phyloP scores from a whole-genome alignment of 768 basidiomycete species.

The Suillus tomentosus region DNA sequence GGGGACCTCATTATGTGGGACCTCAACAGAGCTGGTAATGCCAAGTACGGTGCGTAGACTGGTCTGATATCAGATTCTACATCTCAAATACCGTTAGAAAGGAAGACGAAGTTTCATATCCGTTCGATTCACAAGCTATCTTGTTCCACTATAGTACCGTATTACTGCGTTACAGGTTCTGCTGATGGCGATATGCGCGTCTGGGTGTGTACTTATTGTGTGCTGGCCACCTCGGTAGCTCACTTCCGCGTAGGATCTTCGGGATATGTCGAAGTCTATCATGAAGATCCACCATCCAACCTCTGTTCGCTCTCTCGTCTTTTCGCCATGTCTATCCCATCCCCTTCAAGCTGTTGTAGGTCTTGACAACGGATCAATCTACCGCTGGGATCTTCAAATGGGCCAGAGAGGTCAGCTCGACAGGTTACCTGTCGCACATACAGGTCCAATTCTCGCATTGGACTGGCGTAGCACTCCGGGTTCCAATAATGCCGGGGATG shows the following conservation, averaged over 20 bases:
- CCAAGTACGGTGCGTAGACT: conserved; percentile 64
- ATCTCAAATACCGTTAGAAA: conserved; percentile 47
- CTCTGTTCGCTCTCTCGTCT: conserved; percentile 66
- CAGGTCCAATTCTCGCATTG: conserved; percentile 67
- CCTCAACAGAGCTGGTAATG: conserved; percentile 60
- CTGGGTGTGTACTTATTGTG: conserved; percentile 54
- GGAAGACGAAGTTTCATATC: conserved; percentile 65
- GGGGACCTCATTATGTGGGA: conserved; percentile 88
- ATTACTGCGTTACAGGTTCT: conserved; percentile 79
- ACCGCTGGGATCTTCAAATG: conserved; percentile 80
- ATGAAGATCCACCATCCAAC: conserved; percentile 73
- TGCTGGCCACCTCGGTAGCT: conserved; percentile 1
- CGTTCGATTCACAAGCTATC: conserved; percentile 73
- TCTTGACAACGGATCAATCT: conserved; percentile 70
- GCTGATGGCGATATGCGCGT: conserved; percentile 80
- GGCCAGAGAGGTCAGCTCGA: conserved; percentile 75
- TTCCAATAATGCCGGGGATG: conserved; percentile 20
- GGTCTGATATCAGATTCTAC: background rate
- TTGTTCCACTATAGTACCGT: conserved; percentile 64
- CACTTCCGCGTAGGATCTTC: conserved; percentile 55
- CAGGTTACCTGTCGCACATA: conserved; percentile 72
- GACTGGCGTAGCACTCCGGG: conserved; percentile 61
- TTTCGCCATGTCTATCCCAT: conserved; percentile 65
- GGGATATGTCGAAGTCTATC: conserved; percentile 67
- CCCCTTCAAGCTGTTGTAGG: conserved; percentile 72